Conservation (phyloP, 2,329 filamentous ascomycete species). For the Neonectria magnoliae region DNA sequence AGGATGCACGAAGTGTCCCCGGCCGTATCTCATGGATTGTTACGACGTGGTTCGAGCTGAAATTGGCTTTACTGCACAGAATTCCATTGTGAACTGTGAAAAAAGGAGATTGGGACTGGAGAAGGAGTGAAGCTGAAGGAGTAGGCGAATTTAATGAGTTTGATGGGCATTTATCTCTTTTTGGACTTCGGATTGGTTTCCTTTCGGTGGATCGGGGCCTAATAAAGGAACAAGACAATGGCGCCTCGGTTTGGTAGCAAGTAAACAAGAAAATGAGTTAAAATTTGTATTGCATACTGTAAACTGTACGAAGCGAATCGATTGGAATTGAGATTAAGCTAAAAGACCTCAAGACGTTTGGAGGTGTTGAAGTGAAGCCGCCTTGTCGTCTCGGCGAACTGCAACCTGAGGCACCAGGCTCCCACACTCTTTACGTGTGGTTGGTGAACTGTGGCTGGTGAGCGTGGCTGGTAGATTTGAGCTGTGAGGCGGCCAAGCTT, state of each 20-base stretch:
- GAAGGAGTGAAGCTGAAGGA: slow-evolving; percentile 2
- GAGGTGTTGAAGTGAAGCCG: neutral
- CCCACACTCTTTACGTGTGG: neutral
- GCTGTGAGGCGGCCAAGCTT: slow-evolving; percentile 5
- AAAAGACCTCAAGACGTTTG: neutral
- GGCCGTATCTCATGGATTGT: slow-evolving; percentile 5
- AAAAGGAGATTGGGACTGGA: slow-evolving; percentile 7
- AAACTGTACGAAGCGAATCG: no score
- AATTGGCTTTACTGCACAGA: slow-evolving; percentile 4
- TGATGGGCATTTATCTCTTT: slow-evolving; percentile 7
- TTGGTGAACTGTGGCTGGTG: neutral
- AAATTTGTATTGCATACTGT: neutral
- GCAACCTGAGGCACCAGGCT: slow-evolving; percentile 4
- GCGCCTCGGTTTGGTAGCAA: neutral
- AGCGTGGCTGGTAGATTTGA: neutral
- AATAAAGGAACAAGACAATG: neutral
- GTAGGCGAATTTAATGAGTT: slow-evolving; percentile 22
- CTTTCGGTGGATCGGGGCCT: neutral
- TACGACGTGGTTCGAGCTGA: slow-evolving; percentile 13
- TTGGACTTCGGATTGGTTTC: neutral
- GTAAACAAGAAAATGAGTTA: neutral
- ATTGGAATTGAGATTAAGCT: neutral
- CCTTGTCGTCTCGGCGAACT: no score
- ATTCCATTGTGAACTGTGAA: slow-evolving; percentile 7
- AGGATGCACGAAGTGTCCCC: neutral